These are phyloP conservation scores for Suillus bovinus DNA, from an alignment of 768 basidiomycete genomes.

Conservation along the genomic window DNA sequence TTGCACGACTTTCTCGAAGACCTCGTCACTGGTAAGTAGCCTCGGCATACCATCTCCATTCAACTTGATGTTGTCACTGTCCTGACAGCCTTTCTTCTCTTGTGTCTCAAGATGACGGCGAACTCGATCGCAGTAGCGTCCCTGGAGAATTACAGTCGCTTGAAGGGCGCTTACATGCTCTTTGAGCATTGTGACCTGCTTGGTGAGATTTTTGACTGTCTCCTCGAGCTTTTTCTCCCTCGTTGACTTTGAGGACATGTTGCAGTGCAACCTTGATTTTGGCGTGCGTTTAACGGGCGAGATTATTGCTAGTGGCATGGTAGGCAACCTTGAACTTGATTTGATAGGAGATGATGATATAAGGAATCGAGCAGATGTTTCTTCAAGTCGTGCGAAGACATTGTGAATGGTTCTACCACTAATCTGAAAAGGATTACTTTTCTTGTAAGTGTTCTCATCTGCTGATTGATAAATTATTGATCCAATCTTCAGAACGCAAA, in stretches of 20 bases:
- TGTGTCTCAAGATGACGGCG: too few species aligned
- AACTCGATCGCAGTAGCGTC: too few species aligned
- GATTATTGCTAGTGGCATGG: neutral
- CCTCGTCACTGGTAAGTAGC: neutral
- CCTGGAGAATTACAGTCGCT: too few species aligned
- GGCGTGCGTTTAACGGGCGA: neutral
- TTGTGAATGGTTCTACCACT: neutral
- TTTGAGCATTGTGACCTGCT: too few species aligned
- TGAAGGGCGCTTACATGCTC: too few species aligned
- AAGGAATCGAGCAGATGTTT: constrained; percentile 14
- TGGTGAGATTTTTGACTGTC: too few species aligned
- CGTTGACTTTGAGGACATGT: too few species aligned
- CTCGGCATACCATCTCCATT: neutral
- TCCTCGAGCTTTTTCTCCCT: too few species aligned
- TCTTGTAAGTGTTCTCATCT: neutral
- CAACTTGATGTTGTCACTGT: neutral
- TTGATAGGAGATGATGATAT: constrained; percentile 9
- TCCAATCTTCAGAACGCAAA: neutral
- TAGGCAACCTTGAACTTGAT: neutral
- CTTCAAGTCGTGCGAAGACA: neutral
- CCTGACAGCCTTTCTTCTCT: too few species aligned
- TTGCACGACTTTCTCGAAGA: neutral
- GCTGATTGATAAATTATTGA: neutral
- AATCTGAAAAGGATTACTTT: too few species aligned
- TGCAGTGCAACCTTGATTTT: too few species aligned